phyloP scores from a whole-genome alignment of 495 filamentous ascomycete species.

The Xylaria palmicola region DNA sequence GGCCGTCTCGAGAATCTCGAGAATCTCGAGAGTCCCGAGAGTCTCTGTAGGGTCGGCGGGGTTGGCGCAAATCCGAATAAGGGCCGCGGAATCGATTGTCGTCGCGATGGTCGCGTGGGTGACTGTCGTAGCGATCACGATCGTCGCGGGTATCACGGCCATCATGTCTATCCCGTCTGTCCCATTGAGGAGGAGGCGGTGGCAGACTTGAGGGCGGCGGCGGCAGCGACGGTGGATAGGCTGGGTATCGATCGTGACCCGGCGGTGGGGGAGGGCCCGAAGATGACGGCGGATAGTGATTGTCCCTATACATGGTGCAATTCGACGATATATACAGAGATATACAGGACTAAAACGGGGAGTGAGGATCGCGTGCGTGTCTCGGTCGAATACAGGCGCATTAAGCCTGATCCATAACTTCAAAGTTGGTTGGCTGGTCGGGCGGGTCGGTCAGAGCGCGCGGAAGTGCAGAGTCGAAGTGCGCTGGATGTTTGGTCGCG shows the following conservation, averaged over 20 bases:
- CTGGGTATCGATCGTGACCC: constrained; percentile 11
- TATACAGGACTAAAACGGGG: no score
- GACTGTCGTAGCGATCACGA: background rate
- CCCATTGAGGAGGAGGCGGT: constrained; percentile 22
- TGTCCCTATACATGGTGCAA: constrained; percentile 24
- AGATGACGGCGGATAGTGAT: constrained; percentile 15
- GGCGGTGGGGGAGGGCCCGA: constrained; percentile 19
- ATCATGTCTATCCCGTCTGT: constrained; percentile 14
- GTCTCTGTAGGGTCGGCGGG: background rate
- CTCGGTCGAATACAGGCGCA: no score
- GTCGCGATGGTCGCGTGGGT: constrained; percentile 17
- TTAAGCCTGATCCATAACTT: no score
- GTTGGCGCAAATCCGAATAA: constrained; percentile 17
- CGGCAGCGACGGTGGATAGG: constrained; percentile 15
- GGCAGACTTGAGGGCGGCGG: constrained; percentile 15
- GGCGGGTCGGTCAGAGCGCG: no score
- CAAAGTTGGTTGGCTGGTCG: no score
- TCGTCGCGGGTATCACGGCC: background rate
- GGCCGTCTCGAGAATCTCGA: background rate
- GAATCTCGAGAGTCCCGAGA: background rate
- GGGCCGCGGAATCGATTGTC: constrained; percentile 20
- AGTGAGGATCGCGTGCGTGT: no score
- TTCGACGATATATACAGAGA: background rate
- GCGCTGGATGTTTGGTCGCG: no score
- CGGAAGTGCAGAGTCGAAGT: no score